Evolutionary conservation across 2,329 filamentous ascomycete species (phyloP), one percentile per base, ranked within the genome.

Genomic region (Coniochaeta sp.): DNA sequence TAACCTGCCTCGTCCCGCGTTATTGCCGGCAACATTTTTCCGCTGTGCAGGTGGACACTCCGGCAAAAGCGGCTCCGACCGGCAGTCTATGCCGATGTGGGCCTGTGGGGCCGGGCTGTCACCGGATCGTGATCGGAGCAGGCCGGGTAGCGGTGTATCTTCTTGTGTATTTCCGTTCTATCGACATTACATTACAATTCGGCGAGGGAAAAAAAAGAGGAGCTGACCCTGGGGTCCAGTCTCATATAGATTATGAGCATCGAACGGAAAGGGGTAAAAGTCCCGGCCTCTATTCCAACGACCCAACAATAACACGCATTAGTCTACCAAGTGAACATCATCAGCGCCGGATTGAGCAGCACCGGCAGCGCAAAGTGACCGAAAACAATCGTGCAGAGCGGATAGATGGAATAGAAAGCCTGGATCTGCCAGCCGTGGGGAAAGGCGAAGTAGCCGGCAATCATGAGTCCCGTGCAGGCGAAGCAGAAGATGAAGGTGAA

Each of bases 271-370:
- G n/a, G n/a, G n/a, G n/a, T n/a, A n/a, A n/a, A n/a, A n/a, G n/a
- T 5, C 22, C 26, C 16, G 3, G 2, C 19, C 24, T 24, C 47
- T 52, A 36, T 52, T 52, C 42, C 42, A 26, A 4, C 24, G 17
- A 30, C 22, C 30, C 42, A 52, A 14, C 26, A 52, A 30, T 5
- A 52, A 17, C 26, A 50, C 26, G 2, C 44, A 50, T 3, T n/a
- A 14, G 4, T 14, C 22, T 77, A 86, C 77, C 79, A 86, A 52
- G 80, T 83, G 67, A 86, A 85, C 68, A 80, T 77, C 84, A 88
- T 87, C 73, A 88, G 68, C 57, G 82, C 83, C 22, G 85, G 85
- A 65, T 88, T 88, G 62, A 88, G 71, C 60, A 77, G 77, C 56
- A 88, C 79, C 10, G 85, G 85, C 61, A 87, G 70, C 44, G 83